A percentile compares a stretch with the other conserved stretches of the same genome.
These are phyloP conservation scores for Sugiyamaella marilandica DNA, from an alignment of 805 yeast genomes.

Conservation along the genomic window DNA sequence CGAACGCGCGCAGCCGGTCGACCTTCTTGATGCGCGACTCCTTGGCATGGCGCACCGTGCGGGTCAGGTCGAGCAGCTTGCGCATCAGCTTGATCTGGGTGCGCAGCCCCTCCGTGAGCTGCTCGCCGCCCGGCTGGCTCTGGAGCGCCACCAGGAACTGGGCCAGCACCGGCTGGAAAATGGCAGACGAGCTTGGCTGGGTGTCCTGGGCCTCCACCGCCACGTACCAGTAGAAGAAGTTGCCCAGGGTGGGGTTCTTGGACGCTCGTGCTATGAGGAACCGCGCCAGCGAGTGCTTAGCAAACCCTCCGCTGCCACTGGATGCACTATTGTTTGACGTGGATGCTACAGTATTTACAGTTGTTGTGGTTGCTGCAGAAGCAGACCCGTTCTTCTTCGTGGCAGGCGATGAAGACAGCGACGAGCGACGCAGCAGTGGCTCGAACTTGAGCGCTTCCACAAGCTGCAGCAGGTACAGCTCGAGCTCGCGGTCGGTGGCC, in stretches of 20 bases:
- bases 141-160: conserved; percentile 40
- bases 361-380: background rate
- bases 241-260: conserved; percentile 63
- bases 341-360: background rate
- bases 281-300: conserved; percentile 34
- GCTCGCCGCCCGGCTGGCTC: conserved; percentile 27
- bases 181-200: conserved; percentile 33
- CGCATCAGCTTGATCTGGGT: conserved; percentile 68
- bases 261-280: conserved; percentile 72
- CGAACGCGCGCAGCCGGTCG: conserved; percentile 57
- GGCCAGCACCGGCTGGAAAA: conserved; percentile 44
- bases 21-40: conserved; percentile 76
- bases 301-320: background rate
- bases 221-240: conserved; percentile 86
- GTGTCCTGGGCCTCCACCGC: conserved; percentile 81
- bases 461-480: conserved; percentile 76
- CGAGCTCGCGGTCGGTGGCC: conserved; percentile 76
- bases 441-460: conserved; percentile 92
- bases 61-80: conserved; percentile 60
- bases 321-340: background rate
- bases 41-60: conserved; percentile 55
- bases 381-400: background rate
- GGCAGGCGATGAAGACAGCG: background rate
- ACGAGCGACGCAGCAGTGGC: conserved; percentile 9
- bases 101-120: conserved; percentile 34